Evolutionary conservation across 1,284 basidiomycete genomes (phyloP), one percentile per base, ranked within the genome.

Genomic region (Boletus hoseneyae): DNA sequence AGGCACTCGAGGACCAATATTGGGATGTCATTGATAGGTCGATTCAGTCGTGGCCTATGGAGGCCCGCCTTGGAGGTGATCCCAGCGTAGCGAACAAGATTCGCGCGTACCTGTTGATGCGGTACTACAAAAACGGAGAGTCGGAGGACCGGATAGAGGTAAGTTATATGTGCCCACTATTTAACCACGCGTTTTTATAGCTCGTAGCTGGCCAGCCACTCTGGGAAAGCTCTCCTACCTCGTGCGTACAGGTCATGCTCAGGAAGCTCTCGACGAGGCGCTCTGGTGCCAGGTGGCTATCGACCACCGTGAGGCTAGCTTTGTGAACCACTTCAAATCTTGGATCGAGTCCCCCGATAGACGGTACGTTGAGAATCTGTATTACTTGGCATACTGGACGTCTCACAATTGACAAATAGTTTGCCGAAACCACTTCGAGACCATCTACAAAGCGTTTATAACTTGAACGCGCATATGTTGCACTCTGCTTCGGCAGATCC

Each of bases 171-270:
- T 42, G 2, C 63, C 3, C 1, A 45, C 12, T 38, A 46, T n/a
- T 33, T 3, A 9, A 21, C 12, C 51, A 16, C 37, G 27, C 37
- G 6, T 5, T 38, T 16, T 19, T 25, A 11, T 48, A 93, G 87
- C 74, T 92, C 46, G 82, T 95, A 21, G 83, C 85, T 45, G 87
- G 90, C 13, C 85, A 88, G 59, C 93, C 94, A 6, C 63, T 98
- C 13, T 99, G 94, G 94, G 95, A 12, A 85, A 90, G 52, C 69
- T 97, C 36, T 99, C 92, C 72, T 93, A 90, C 70, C 80, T 99
- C 9, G 76, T 99, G 8, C 85, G 96, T 25, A 88, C 88, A 2
- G 97, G 96, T 1, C 85, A 95, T 65, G 67, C 77, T 10, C 71
- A 80, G 37, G 93, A 97, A 54, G 94, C 96, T 0, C 72, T 96